Conservation (phyloP, 1,284 basidiomycete genomes). For the Tilletiopsis washingtonensis region DNA sequence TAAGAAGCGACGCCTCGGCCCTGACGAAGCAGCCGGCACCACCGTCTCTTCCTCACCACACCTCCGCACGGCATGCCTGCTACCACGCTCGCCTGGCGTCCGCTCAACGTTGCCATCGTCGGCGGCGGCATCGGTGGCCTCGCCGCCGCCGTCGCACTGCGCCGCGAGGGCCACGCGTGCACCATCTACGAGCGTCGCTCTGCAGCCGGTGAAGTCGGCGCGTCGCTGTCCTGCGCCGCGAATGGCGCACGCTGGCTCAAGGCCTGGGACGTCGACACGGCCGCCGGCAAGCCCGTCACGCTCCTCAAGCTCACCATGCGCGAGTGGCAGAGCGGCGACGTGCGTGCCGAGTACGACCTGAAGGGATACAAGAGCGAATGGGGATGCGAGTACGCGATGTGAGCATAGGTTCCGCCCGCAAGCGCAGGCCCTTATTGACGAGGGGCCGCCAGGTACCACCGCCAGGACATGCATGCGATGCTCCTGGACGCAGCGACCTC, state of each 20-base stretch:
- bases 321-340: neutral
- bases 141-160: slow-evolving; percentile 23
- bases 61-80: no score
- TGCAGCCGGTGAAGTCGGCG: slow-evolving; percentile 34
- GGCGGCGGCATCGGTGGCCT: slow-evolving; percentile 15
- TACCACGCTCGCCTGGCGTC: neutral
- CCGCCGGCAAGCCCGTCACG: slow-evolving; percentile 5
- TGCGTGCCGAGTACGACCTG: slow-evolving; percentile 10
- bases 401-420: no score
- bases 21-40: no score
- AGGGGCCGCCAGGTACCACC: no score
- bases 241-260: slow-evolving; percentile 16
- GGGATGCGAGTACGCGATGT: neutral
- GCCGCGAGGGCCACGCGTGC: slow-evolving; percentile 18
- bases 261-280: slow-evolving; percentile 13
- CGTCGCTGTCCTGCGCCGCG: slow-evolving; percentile 36
- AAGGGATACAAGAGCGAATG: neutral
- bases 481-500: neutral
- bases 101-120: slow-evolving; percentile 24
- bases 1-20: no score
- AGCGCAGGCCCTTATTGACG: no score
- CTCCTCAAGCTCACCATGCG: neutral
- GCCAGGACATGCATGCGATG: slow-evolving; percentile 3
- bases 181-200: slow-evolving; percentile 23
- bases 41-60: no score